Conservation (phyloP, 2,329 filamentous ascomycete species). For the Colletotrichum destructivum region DNA sequence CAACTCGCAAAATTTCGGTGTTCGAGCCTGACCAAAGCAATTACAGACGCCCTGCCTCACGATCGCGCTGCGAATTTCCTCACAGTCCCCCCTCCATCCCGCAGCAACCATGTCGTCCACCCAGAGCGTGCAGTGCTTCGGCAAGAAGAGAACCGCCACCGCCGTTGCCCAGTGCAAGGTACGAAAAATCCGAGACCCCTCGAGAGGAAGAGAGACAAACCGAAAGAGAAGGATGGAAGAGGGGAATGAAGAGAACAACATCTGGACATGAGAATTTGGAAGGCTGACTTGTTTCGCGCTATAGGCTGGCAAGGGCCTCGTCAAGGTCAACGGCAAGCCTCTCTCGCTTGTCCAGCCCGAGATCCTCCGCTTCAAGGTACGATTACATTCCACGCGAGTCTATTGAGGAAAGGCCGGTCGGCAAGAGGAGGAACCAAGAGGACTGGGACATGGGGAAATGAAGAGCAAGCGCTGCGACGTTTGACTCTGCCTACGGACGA, state of each 20-base stretch:
- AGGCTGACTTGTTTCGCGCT: constrained; percentile 50
- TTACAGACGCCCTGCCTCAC: constrained; percentile 25
- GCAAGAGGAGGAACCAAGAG: constrained; percentile 23
- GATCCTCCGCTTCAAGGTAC: constrained; percentile 97
- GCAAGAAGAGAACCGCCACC: constrained; percentile 96
- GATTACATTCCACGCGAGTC: constrained; percentile 45
- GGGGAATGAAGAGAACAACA: constrained; percentile 7
- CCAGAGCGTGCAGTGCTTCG: constrained; percentile 97
- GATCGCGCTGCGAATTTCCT: constrained; percentile 40
- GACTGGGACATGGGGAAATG: not conserved
- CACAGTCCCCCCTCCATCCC: constrained; percentile 38
- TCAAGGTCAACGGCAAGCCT: constrained; percentile 99
- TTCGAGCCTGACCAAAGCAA: constrained; percentile 7
- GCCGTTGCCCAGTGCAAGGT: constrained; percentile 84
- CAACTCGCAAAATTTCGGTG: constrained; percentile 33
- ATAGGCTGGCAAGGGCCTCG: constrained; percentile 76
- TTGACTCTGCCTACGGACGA: not conserved
- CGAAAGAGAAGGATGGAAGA: constrained; percentile 12
- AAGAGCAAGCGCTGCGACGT: constrained; percentile 22
- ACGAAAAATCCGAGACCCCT: constrained; percentile 14
- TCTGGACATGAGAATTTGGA: constrained; percentile 34
- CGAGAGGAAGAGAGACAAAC: constrained; percentile 13
- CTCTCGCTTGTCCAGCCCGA: constrained; percentile 95
- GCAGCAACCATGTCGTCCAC: constrained; percentile 80
- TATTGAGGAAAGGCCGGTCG: constrained; percentile 24